A percentile compares a stretch with the other conserved stretches of the same genome.
Evolutionary conservation across 225 moss, liverwort and hornwort genomes (phyloP).

Genomic region (Asterella californica): DNA sequence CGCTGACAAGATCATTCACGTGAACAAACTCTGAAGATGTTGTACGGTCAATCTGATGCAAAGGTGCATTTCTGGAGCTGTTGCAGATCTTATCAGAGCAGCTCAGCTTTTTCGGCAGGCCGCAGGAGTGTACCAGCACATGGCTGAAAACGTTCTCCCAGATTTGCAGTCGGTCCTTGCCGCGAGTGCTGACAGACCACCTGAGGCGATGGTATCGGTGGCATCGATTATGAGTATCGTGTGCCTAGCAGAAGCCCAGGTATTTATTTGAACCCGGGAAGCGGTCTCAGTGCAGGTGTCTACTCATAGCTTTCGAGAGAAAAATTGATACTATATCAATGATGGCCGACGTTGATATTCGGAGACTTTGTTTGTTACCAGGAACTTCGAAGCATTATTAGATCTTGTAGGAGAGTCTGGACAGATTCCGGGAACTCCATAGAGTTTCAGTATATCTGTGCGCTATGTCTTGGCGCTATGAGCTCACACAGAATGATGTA

Average conservation of each 20-base stretch:
- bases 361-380: no score
- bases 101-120: conserved; percentile 83
- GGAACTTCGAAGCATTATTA: no score
- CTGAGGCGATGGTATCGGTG: conserved; percentile 77
- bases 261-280: conserved; percentile 14
- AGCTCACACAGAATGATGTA: no score
- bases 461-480: no score
- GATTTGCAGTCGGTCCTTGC: conserved; percentile 54
- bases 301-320: not conserved
- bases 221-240: conserved; percentile 82
- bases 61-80: not conserved
- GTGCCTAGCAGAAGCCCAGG: conserved; percentile 99
- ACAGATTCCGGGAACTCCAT: no score
- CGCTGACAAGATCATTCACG: not conserved
- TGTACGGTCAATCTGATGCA: not conserved
- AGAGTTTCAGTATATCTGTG: no score
- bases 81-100: conserved; percentile 82
- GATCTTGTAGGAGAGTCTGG: no score
- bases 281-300: not conserved
- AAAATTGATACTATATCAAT: not conserved
- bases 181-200: conserved; percentile 66
- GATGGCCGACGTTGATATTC: no score
- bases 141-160: conserved; percentile 72
- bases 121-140: conserved; percentile 88
- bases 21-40: not conserved